A percentile compares a stretch with the other conserved stretches of the same genome.
These are phyloP conservation scores for Podospora sp. DNA, from an alignment of 495 filamentous ascomycete genomes.

Conservation along the genomic window DNA sequence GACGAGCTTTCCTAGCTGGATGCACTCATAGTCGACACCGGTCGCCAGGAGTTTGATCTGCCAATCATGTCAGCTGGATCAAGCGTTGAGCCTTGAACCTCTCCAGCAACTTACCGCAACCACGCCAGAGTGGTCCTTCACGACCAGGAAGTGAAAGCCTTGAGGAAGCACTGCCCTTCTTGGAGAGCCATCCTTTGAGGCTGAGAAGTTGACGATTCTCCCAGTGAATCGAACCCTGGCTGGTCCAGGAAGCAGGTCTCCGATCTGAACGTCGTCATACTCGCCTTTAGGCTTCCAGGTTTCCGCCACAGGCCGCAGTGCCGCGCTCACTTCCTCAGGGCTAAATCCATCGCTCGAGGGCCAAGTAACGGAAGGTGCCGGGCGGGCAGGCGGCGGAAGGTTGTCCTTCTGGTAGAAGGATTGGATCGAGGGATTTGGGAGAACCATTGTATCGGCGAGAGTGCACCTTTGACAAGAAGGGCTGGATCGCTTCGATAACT, in stretches of 20 bases:
- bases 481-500: background rate
- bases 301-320: conserved; percentile 22
- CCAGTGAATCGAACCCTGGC: conserved; percentile 56
- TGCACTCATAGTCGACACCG: conserved; percentile 32
- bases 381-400: conserved; percentile 7
- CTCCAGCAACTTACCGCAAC: conserved; percentile 48
- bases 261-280: conserved; percentile 56
- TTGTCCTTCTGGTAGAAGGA: conserved; percentile 52
- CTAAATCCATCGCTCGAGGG: conserved; percentile 13
- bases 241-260: conserved; percentile 54
- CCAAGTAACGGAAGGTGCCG: background rate
- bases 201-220: conserved; percentile 61
- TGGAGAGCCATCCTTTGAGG: conserved; percentile 40
- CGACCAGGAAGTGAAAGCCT: conserved; percentile 56
- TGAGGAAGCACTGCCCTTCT: conserved; percentile 27
- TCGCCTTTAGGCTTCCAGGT: conserved; percentile 58
- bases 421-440: conserved; percentile 48
- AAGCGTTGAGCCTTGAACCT: background rate
- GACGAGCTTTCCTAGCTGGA: conserved; percentile 45
- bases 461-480: background rate
- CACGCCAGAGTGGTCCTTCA: conserved; percentile 61
- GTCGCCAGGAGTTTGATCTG: conserved; percentile 50
- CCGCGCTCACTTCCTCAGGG: conserved; percentile 6
- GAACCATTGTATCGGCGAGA: conserved; percentile 8
- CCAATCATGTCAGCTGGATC: background rate